Evolutionary conservation across 2,329 filamentous ascomycete genomes (phyloP), one percentile per base, ranked within the genome.

Genomic region (Phyllosticta paracitricarpa): DNA sequence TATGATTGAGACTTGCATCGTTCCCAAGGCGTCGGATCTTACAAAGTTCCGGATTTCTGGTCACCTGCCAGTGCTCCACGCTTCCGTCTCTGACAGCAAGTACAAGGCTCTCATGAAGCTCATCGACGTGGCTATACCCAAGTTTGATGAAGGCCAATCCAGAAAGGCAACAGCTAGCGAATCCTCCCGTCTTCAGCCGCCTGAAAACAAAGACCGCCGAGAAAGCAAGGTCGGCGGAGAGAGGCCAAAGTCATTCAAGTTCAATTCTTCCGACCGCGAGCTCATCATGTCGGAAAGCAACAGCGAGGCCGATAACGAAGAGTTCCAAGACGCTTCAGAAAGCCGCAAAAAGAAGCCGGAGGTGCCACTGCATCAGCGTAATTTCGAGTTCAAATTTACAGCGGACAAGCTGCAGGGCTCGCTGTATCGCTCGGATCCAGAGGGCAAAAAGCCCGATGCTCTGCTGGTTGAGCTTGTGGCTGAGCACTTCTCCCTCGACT

Each of bases 21-120:
- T 99, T n/a, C 94, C 94, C 0, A 97, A 97, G 71, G 91, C 91
- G 0, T 89, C 93, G 0, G 95, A 97, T 65, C 78, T 99, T 56
- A 95, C 94, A 14, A 94, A 94, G 69, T 87, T 97, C 66, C 88
- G 90, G 63, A 85, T 99, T 35, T 95, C 91, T 1, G 94, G 94
- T 1, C 91, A 95, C 68, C 80, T 99, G 59, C 94, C 95, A 0
- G 86, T 97, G 58, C 80, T 99, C 1, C 93, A 97, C 72, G 94
- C 89, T 10, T 89, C 89, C 0, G 87, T 95, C 48, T 97, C 94
- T 0, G 95, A 99, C 68, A 86, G 86, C 48, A 99, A 99, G 72
- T 99, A 99, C 79, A 99, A 97, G 77, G 92, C 85, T 54, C 74
- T 99, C 63, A 99, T 99, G 94, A 92, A 86, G 68, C 81, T 99